Conservation (phyloP, 1,284 basidiomycete genomes). For the Naganishia sp. region DNA sequence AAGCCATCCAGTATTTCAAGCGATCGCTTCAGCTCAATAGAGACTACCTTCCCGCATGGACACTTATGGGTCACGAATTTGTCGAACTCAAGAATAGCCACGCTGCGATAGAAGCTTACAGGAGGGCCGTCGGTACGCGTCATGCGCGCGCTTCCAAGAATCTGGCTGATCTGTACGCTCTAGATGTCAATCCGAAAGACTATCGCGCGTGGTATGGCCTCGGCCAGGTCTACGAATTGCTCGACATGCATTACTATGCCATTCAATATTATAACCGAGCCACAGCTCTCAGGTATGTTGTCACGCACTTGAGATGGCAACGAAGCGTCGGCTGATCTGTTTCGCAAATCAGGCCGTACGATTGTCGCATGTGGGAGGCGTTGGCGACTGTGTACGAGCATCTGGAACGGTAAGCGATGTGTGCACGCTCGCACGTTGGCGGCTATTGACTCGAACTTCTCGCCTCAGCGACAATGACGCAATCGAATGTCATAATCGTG, state of each 20-base stretch:
- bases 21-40: conserved; percentile 91
- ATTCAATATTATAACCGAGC: conserved; percentile 96
- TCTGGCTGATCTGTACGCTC: not conserved
- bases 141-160: no score
- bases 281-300: conserved; percentile 77
- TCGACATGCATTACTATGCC: conserved; percentile 95
- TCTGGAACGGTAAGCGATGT: conserved; percentile 67
- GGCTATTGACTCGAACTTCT: not conserved
- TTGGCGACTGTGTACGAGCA: conserved; percentile 92
- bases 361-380: conserved; percentile 93
- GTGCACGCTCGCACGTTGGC: not conserved
- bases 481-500: conserved; percentile 82
- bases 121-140: conserved; percentile 81
- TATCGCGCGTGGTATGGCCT: conserved; percentile 98
- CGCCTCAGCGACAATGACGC: conserved; percentile 71
- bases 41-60: conserved; percentile 96
- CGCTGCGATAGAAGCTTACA: conserved; percentile 96
- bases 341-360: conserved; percentile 72
- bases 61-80: conserved; percentile 98
- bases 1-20: conserved; percentile 92
- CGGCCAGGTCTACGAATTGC: conserved; percentile 93
- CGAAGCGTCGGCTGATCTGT: conserved; percentile 5
- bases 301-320: not conserved
- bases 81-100: conserved; percentile 99
- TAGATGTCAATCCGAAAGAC: conserved; percentile 92